Conservation (phyloP, 192 early-diverging fungal species). For the Backusella mclennaniae region DNA sequence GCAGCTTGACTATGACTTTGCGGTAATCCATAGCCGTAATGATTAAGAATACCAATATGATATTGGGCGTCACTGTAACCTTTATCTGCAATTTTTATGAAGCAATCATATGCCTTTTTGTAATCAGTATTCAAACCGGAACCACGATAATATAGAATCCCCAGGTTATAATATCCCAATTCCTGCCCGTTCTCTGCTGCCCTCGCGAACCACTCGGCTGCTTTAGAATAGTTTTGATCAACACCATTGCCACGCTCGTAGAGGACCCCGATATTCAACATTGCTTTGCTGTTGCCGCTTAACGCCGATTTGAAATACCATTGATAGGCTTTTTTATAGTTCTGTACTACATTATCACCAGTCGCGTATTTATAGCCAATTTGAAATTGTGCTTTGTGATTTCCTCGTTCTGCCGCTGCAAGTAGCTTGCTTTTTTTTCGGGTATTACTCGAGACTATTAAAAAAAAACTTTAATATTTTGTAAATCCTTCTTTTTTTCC, state of each 20-base stretch:
- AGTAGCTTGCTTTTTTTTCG: neutral
- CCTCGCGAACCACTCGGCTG: neutral
- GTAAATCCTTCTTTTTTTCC: neutral
- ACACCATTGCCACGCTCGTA: neutral
- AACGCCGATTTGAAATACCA: slow-evolving; percentile 5
- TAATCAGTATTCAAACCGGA: neutral
- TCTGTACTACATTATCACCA: neutral
- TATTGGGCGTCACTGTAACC: neutral
- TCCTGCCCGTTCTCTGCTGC: neutral
- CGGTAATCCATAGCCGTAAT: neutral
- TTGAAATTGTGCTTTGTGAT: slow-evolving; percentile 1
- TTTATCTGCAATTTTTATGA: neutral
- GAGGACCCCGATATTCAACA: neutral
- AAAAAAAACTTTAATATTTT: neutral
- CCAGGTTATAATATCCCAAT: neutral
- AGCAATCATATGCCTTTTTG: neutral
- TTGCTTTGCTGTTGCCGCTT: neutral
- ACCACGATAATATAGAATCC: neutral
- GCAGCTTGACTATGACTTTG: neutral
- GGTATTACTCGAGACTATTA: neutral
- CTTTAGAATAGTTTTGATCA: neutral
- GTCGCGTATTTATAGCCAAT: neutral
- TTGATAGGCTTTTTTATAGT: slow-evolving; percentile 3
- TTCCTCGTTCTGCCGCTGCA: neutral
- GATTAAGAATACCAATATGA: neutral